Evolutionary conservation across 1,284 basidiomycete species (phyloP), one percentile per base, ranked within the genome.

Genomic region (Papiliotrema flavescens): DNA sequence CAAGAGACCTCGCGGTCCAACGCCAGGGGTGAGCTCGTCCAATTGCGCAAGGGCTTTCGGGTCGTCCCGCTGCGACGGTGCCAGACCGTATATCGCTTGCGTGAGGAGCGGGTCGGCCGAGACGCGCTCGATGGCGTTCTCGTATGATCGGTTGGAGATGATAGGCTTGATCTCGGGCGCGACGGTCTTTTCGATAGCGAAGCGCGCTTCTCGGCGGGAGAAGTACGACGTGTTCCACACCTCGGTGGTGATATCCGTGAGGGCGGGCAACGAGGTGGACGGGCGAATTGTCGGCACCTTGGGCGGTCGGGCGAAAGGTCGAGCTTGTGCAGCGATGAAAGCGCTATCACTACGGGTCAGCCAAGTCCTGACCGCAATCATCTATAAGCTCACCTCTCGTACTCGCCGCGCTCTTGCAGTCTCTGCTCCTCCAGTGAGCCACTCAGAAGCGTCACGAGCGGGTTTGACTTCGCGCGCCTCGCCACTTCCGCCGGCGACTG

Each of bases 31-130:
- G 35, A 51, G 34, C 32, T 36, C 34, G 24, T 19, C 17, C 40
- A 89, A 70, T 17, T 70, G 70, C 17, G 75, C 72, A 47, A 83
- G 83, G 13, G 84, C 82, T 11, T 74, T 64, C n/a, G 80, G 78
- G 17, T 84, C 85, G 57, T 94, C 85, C 57, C 80, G 80, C 48
- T 88, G 76, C 44, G 82, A 79, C 9, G 83, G 81, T 1, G 93
- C 85, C 20, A 95, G 73, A n/a, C 96, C 96, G 72, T 90, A 98
- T 23, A 98, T 73, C 4, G 86, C 85, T 24, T 88, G 75, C 3
- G 86, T 83, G 70, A 92, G 86, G 41, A 86, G 62, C 9, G 88
- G 65, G 54, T 81, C 79, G 57, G 67, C 67, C 17, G 67, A 59
- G 26, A 85, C 59, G 26, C 81, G 81, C 11, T 81, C 76, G 73